Evolutionary conservation across 768 basidiomycete species (phyloP).

Genomic region (Artomyces pyxidatus): DNA sequence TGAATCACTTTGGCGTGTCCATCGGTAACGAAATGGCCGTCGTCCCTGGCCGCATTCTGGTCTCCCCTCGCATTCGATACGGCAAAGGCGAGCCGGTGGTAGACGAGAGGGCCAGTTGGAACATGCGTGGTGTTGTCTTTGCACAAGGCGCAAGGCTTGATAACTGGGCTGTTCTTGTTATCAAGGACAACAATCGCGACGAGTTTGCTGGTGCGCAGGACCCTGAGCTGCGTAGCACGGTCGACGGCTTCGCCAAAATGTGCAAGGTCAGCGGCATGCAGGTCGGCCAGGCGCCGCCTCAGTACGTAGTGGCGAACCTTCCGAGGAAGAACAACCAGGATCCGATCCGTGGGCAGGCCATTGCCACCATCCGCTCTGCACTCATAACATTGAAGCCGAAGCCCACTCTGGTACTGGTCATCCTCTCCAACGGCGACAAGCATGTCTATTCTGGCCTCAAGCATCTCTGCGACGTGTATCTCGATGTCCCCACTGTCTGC

Average conservation of each 20-base stretch:
- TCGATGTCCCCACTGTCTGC: constrained; percentile 57
- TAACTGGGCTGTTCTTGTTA: constrained; percentile 63
- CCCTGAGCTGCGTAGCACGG: constrained; percentile 35
- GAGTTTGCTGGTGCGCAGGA: constrained; percentile 54
- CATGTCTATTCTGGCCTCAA: constrained; percentile 45
- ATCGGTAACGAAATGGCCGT: constrained; percentile 45
- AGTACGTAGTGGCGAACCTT: constrained; percentile 33
- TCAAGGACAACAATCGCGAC: constrained; percentile 52
- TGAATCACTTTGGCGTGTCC: constrained; percentile 36
- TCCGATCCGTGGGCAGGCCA: constrained; percentile 44
- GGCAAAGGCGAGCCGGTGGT: constrained; percentile 24
- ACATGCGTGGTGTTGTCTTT: constrained; percentile 53
- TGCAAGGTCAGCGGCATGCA: constrained; percentile 58
- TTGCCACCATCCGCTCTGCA: constrained; percentile 33
- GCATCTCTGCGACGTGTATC: constrained; percentile 40
- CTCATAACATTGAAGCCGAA: constrained; percentile 33
- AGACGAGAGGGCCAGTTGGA: constrained; percentile 45
- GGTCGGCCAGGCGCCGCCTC: constrained; percentile 32
- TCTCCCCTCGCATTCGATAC: constrained; percentile 36
- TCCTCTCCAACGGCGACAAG: constrained; percentile 39
- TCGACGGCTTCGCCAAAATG: constrained; percentile 53
- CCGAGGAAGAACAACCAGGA: constrained; percentile 46
- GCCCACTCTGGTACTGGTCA: constrained; percentile 37
- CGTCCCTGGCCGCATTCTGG: constrained; percentile 45
- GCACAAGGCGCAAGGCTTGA: constrained; percentile 44